Evolutionary conservation across 2,329 filamentous ascomycete species (phyloP).

Genomic region (Dendrostoma leiphaemia): DNA sequence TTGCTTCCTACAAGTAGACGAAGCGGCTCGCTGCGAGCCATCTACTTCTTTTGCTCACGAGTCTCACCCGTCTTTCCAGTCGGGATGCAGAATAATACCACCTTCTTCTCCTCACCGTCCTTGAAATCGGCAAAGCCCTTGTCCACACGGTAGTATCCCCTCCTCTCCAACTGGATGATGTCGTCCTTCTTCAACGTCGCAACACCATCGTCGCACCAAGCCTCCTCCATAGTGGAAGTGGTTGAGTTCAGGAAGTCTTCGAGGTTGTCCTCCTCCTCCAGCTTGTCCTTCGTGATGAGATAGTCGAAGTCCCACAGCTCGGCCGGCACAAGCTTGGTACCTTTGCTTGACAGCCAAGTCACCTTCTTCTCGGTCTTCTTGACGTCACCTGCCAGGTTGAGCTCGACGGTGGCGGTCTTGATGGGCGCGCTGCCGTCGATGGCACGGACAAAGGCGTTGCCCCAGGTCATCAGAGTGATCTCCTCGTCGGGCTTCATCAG

Average conservation of each 20-base stretch:
- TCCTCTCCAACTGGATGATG: slow-evolving; percentile 92
- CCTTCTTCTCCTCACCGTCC: slow-evolving; percentile 48
- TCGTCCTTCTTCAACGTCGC: slow-evolving; percentile 77
- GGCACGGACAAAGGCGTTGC: slow-evolving; percentile 77
- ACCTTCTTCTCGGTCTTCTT: slow-evolving; percentile 97
- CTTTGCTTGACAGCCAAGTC: slow-evolving; percentile 80
- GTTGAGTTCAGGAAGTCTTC: slow-evolving; percentile 79
- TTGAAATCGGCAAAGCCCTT: slow-evolving; percentile 52
- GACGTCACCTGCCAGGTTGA: slow-evolving; percentile 91
- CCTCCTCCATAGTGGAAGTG: slow-evolving; percentile 72
- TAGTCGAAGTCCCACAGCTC: slow-evolving; percentile 95
- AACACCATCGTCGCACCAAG: slow-evolving; percentile 79
- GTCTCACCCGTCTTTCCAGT: slow-evolving; percentile 44
- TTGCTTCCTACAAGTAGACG: background rate
- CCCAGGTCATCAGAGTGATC: slow-evolving; percentile 96
- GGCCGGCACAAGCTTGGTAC: slow-evolving; percentile 74
- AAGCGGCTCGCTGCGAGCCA: background rate
- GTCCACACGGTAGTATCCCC: slow-evolving; percentile 89
- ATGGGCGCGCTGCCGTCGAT: slow-evolving; percentile 60
- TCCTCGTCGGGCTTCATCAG: slow-evolving; percentile 83
- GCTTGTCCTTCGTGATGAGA: slow-evolving; percentile 90
- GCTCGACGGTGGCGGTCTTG: slow-evolving; percentile 71
- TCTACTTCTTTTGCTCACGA: slow-evolving; percentile 3
- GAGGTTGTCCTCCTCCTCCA: slow-evolving; percentile 82
- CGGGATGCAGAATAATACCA: slow-evolving; percentile 57